Conservation (phyloP, 1,284 basidiomycete species). For the Schizophyllum commune region DNA sequence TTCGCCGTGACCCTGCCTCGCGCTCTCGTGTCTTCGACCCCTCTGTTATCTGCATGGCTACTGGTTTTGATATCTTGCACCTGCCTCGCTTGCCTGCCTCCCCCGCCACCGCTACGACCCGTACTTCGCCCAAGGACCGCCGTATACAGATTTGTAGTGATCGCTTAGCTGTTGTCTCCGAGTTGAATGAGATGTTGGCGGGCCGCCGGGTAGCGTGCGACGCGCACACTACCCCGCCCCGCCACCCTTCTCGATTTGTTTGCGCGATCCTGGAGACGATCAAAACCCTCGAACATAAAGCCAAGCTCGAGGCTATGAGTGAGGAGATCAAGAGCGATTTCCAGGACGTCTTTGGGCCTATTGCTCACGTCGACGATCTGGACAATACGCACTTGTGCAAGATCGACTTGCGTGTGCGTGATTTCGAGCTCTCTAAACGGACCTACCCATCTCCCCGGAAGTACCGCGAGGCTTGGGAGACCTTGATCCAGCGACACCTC, state of each 20-base stretch:
- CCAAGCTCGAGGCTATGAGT: constrained; percentile 4
- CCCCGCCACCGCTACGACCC: not conserved
- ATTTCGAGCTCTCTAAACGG: constrained; percentile 2
- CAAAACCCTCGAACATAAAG: constrained; percentile 3
- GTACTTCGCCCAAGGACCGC: not conserved
- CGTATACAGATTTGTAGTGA: not conserved
- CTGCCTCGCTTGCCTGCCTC: not conserved
- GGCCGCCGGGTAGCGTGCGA: not conserved
- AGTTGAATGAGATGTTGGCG: not conserved
- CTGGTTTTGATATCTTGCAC: not conserved
- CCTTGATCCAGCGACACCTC: constrained; percentile 18
- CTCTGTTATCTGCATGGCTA: not conserved
- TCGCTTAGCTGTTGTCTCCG: not conserved
- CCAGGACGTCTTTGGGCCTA: constrained; percentile 9
- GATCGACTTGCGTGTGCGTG: constrained; percentile 11
- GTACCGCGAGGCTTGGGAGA: constrained; percentile 20
- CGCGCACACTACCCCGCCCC: not conserved
- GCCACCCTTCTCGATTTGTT: not conserved
- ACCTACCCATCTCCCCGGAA: constrained; percentile 18
- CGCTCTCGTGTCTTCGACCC: not conserved
- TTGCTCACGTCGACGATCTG: constrained; percentile 11
- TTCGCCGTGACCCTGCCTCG: not conserved
- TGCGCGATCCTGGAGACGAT: constrained; percentile 5
- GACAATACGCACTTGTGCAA: constrained; percentile 9
- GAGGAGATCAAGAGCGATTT: constrained; percentile 4